phyloP scores from a whole-genome alignment of 768 basidiomycete species.

The Mrakia blollopis region DNA sequence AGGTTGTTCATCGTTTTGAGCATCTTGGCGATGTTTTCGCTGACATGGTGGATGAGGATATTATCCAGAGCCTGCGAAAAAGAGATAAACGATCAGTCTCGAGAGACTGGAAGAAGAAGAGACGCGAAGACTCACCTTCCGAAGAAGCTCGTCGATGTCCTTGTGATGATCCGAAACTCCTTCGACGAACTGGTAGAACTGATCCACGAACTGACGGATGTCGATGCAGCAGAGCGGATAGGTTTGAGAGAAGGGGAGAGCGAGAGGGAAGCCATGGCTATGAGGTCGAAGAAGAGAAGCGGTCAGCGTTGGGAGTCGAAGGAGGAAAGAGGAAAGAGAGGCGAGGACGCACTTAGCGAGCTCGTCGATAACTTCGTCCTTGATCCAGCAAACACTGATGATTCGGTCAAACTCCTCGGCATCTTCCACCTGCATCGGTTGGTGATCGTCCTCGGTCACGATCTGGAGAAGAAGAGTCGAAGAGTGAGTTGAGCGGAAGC shows the following conservation, averaged over 20 bases:
- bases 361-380: slow-evolving; percentile 58
- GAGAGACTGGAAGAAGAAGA: background rate
- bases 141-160: slow-evolving; percentile 84
- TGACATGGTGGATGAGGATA: slow-evolving; percentile 67
- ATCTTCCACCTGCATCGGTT: slow-evolving; percentile 67
- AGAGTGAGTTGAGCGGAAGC: too few relatives aligned
- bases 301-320: background rate
- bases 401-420: slow-evolving; percentile 63
- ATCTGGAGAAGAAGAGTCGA: slow-evolving; percentile 52
- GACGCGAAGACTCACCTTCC: slow-evolving; percentile 57
- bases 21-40: slow-evolving; percentile 68
- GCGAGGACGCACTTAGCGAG: slow-evolving; percentile 40
- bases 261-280: slow-evolving; percentile 62
- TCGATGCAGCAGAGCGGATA: slow-evolving; percentile 93
- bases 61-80: slow-evolving; percentile 69
- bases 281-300: slow-evolving; percentile 28
- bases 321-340: background rate
- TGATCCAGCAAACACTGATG: slow-evolving; percentile 78
- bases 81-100: background rate
- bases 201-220: slow-evolving; percentile 84
- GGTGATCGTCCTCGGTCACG: slow-evolving; percentile 77
- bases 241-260: slow-evolving; percentile 88
- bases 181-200: slow-evolving; percentile 94
- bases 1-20: slow-evolving; percentile 69
- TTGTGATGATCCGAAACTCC: slow-evolving; percentile 87